These are phyloP conservation scores for Didymella pomorum DNA, from an alignment of 2,329 filamentous ascomycete genomes.

Conservation along the genomic window DNA sequence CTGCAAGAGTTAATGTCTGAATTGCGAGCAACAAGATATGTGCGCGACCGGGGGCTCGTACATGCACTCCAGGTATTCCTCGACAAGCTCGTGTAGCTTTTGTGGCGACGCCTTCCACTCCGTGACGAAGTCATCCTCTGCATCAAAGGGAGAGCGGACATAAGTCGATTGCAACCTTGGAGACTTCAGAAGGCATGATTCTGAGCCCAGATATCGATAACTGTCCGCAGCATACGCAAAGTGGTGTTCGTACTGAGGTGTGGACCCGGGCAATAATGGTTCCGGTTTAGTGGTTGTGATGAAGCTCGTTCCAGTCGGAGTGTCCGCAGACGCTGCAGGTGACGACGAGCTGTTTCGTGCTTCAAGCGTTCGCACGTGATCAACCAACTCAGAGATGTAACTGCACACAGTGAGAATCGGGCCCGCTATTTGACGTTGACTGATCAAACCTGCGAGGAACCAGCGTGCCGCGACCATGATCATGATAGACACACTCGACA, in stretches of 20 bases:
- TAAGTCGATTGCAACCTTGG: conserved; percentile 36
- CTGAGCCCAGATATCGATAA: conserved; percentile 48
- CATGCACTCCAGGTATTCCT: conserved; percentile 41
- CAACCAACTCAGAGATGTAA: conserved; percentile 47
- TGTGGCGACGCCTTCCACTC: conserved; percentile 35
- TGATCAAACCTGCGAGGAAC: conserved; percentile 41
- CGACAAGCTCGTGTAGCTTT: conserved; percentile 42
- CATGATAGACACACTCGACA: conserved; percentile 47
- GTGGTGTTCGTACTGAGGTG: conserved; percentile 42
- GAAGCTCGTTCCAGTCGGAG: conserved; percentile 21
- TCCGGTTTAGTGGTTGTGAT: conserved; percentile 25
- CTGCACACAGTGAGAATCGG: conserved; percentile 22
- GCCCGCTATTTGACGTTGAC: not conserved
- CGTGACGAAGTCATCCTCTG: conserved; percentile 38
- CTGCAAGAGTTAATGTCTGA: not conserved
- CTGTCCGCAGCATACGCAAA: conserved; percentile 44
- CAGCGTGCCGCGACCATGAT: conserved; percentile 44
- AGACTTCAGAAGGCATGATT: conserved; percentile 45
- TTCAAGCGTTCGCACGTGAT: conserved; percentile 45
- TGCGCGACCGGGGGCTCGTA: conserved; percentile 11
- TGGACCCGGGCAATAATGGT: conserved; percentile 22
- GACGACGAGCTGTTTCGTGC: conserved; percentile 30
- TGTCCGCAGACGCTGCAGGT: conserved; percentile 28
- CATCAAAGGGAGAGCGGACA: conserved; percentile 27
- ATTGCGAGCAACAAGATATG: not conserved